Evolutionary conservation across 345 rosid species (phyloP).

Genomic region (Erodium maritimum): DNA sequence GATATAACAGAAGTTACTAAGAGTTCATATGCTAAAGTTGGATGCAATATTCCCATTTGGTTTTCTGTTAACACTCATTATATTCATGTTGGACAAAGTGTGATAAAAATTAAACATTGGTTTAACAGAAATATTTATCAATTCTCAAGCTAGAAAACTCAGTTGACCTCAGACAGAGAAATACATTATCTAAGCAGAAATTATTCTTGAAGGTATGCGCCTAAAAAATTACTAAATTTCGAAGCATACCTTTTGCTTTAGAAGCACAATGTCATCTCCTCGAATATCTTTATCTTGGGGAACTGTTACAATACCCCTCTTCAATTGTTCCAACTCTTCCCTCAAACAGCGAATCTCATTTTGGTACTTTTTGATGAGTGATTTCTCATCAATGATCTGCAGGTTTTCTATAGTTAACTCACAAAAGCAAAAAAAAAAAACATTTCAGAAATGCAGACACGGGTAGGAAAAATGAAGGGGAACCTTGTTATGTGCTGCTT

Average conservation of each 20-base stretch:
- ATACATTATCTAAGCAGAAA: neutral
- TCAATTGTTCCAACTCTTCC: conserved; percentile 90
- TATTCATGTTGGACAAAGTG: neutral
- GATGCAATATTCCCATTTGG: neutral
- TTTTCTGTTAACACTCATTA: neutral
- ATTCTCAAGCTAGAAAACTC: neutral
- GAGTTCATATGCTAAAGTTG: neutral
- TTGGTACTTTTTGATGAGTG: conserved; percentile 95
- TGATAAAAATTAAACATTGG: neutral
- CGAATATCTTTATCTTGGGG: conserved; percentile 52
- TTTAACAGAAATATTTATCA: neutral
- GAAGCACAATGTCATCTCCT: conserved; percentile 69
- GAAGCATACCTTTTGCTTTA: conserved; percentile 79
- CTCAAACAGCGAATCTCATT: conserved; percentile 78
- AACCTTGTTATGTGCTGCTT: conserved; percentile 91
- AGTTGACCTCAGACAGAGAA: neutral
- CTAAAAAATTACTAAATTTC: neutral
- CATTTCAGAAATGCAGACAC: conserved; percentile 7
- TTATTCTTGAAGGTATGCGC: neutral
- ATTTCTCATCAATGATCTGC: conserved; percentile 97
- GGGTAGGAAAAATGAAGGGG: neutral
- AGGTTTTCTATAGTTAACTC: conserved; percentile 14
- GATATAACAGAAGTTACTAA: neutral
- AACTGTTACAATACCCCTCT: conserved; percentile 63
- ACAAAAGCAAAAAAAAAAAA: conserved; percentile 3